These are phyloP conservation scores for Lactuca saligna DNA, from an alignment of 129 eudicot species.

Conservation along the genomic window DNA sequence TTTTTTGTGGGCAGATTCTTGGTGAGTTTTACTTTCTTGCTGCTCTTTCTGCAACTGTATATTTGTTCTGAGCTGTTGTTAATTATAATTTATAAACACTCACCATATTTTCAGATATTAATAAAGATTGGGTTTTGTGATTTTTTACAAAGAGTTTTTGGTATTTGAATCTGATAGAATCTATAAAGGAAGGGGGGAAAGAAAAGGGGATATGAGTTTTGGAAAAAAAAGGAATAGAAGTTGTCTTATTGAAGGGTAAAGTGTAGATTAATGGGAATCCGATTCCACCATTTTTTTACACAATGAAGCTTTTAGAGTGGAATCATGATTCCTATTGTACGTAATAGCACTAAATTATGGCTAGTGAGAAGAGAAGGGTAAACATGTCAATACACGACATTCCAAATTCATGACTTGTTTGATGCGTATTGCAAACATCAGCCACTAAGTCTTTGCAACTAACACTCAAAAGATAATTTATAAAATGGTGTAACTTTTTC, in stretches of 20 bases:
- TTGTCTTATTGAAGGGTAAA: neutral
- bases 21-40: constrained; percentile 32
- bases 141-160: neutral
- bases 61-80: constrained; percentile 42
- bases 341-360: neutral
- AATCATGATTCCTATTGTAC: neutral
- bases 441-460: neutral
- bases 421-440: neutral
- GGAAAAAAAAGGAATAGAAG: neutral
- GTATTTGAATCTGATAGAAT: neutral
- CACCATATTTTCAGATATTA: constrained; percentile 29
- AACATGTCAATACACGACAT: neutral
- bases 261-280: constrained; percentile 4
- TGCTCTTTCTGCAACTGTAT: constrained; percentile 45
- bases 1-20: constrained; percentile 32
- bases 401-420: neutral
- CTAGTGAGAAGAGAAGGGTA: neutral
- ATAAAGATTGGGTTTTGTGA: constrained; percentile 23
- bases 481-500: too few species aligned
- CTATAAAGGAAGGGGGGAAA: neutral
- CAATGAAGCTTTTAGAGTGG: neutral
- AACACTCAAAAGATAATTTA: too few species aligned
- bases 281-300: constrained; percentile 7
- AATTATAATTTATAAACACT: constrained; percentile 24
- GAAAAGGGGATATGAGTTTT: neutral